Evolutionary conservation across 2,329 filamentous ascomycete species (phyloP).

Genomic region (Fusarium duplospermum): DNA sequence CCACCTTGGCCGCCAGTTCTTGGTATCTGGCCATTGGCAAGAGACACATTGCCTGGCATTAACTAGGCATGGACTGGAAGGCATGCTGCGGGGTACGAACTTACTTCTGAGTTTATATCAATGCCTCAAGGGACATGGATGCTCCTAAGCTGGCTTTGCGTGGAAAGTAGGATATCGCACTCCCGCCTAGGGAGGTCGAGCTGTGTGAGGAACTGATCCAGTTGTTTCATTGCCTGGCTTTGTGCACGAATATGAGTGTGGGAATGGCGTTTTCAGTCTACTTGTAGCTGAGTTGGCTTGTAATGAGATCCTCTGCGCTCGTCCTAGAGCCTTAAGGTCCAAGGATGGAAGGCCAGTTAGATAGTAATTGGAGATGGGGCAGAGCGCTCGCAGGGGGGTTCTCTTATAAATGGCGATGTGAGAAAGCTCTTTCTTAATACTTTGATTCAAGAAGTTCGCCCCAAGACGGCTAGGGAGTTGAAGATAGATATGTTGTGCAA

Average conservation of each 20-base stretch:
- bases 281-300: constrained; percentile 21
- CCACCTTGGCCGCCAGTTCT: not conserved
- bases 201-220: constrained; percentile 16
- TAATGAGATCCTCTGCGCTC: constrained; percentile 10
- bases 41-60: not conserved
- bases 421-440: constrained; percentile 17
- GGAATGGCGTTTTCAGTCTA: constrained; percentile 4
- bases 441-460: constrained; percentile 21
- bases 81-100: no score
- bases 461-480: constrained; percentile 6
- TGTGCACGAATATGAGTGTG: constrained; percentile 12
- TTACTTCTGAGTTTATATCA: not conserved
- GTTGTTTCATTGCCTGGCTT: constrained; percentile 16
- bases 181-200: constrained; percentile 19
- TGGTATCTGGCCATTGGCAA: not conserved
- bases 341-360: not conserved
- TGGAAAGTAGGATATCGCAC: constrained; percentile 15
- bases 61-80: not conserved
- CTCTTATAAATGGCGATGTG: constrained; percentile 20
- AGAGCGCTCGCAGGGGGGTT: constrained; percentile 15
- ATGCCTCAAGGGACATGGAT: not conserved
- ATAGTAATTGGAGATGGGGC: no score
- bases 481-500: constrained; percentile 11
- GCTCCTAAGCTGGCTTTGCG: constrained; percentile 22
- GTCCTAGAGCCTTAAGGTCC: not conserved